Evolutionary conservation across 345 rosid species (phyloP).

Genomic region (Pelargonium nanum): DNA sequence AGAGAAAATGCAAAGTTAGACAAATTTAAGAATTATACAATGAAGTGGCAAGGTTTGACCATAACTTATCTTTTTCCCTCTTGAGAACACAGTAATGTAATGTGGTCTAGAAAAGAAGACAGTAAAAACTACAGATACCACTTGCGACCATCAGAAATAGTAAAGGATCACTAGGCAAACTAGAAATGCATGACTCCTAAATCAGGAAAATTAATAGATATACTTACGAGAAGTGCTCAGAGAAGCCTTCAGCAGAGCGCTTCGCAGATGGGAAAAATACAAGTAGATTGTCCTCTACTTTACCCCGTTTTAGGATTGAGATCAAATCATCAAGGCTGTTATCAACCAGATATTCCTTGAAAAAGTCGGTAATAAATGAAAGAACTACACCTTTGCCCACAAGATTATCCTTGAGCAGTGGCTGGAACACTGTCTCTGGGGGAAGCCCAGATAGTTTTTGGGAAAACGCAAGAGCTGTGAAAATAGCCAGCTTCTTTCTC

Average conservation of each 20-base stretch:
- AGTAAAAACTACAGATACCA: neutral
- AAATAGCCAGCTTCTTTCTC: constrained; percentile 95
- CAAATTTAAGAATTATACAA: too few relatives aligned
- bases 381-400: constrained; percentile 98
- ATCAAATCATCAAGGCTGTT: constrained; percentile 94
- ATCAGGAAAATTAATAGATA: neutral
- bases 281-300: constrained; percentile 84
- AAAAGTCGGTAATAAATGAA: constrained; percentile 84
- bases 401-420: constrained; percentile 94
- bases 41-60: too few relatives aligned
- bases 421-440: constrained; percentile 95
- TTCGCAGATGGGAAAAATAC: constrained; percentile 73
- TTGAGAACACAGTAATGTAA: too few relatives aligned
- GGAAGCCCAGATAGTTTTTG: constrained; percentile 98
- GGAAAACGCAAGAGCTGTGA: constrained; percentile 94
- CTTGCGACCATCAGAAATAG: too few relatives aligned
- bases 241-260: constrained; percentile 74
- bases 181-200: neutral
- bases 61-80: too few relatives aligned
- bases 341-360: constrained; percentile 91
- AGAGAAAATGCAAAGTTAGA: too few relatives aligned
- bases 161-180: neutral
- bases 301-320: constrained; percentile 81
- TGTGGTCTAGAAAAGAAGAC: too few relatives aligned
- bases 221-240: constrained; percentile 95